Evolutionary conservation across 106 monocot genomes (phyloP).

Genomic region (Acorus gramineus): DNA sequence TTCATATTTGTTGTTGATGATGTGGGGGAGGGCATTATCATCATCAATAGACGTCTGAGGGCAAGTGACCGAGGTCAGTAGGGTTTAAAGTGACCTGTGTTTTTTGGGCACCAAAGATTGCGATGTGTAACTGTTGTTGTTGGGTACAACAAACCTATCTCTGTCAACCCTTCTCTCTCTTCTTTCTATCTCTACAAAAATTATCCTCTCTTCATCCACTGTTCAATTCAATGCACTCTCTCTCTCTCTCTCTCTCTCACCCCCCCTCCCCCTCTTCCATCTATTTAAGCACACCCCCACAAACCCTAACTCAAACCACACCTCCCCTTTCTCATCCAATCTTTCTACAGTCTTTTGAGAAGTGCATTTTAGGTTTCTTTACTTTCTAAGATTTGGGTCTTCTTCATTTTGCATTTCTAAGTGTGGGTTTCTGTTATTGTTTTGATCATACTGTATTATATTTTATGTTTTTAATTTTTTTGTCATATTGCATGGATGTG

Average conservation of each 20-base stretch:
- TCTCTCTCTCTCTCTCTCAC: conserved; percentile 17
- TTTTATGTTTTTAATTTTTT: too few species aligned
- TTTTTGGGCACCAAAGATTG: conserved; percentile 20
- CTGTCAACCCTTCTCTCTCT: conserved; percentile 3
- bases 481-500: too few species aligned
- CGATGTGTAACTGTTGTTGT: conserved; percentile 31
- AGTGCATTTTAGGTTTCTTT: background rate
- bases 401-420: too few species aligned
- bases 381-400: background rate
- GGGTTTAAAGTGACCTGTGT: conserved; percentile 13
- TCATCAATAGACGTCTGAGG: conserved; percentile 8
- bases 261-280: background rate
- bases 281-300: too few species aligned
- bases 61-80: conserved; percentile 16
- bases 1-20: too few species aligned
- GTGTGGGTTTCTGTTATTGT: too few species aligned
- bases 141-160: conserved; percentile 4
- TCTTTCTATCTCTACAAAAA: conserved; percentile 6
- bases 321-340: too few species aligned
- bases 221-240: conserved; percentile 1
- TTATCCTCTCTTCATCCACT: conserved; percentile 9
- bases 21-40: too few species aligned
- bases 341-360: too few species aligned
- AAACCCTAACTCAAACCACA: too few species aligned
- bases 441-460: too few species aligned